Evolutionary conservation across 2,329 filamentous ascomycete genomes (phyloP).

Genomic region (Xylaria sp.): DNA sequence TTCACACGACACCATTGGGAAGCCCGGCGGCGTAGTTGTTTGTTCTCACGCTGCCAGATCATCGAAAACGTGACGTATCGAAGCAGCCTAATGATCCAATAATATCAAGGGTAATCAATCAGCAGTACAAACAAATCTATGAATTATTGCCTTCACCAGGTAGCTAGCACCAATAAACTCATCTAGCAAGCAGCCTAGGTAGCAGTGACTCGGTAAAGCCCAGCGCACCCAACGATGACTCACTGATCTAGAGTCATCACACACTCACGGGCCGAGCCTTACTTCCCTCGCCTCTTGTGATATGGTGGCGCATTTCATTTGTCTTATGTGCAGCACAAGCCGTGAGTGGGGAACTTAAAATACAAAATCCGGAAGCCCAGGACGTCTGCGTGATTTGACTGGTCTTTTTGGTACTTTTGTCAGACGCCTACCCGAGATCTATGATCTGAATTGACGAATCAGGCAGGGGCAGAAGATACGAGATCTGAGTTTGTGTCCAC

Average conservation of each 20-base stretch:
- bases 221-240: slow-evolving; percentile 5
- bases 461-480: neutral
- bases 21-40: neutral
- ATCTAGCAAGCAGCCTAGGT: neutral
- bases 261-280: neutral
- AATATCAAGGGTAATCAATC: neutral
- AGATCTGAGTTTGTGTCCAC: too few relatives aligned
- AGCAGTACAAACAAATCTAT: neutral
- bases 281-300: too few relatives aligned
- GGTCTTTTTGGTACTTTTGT: neutral
- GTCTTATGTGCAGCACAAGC: too few relatives aligned
- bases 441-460: slow-evolving; percentile 30
- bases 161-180: neutral
- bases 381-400: slow-evolving; percentile 22
- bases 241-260: slow-evolving; percentile 17
- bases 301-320: neutral
- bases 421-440: neutral
- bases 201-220: neutral
- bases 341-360: neutral
- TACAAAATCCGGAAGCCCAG: neutral
- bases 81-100: neutral
- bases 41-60: neutral
- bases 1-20: neutral
- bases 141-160: neutral
- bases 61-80: neutral